A percentile compares a stretch with the other conserved stretches of the same genome.
Conservation (phyloP, 2,329 filamentous ascomycete genomes). For the Penicillium sp. region DNA sequence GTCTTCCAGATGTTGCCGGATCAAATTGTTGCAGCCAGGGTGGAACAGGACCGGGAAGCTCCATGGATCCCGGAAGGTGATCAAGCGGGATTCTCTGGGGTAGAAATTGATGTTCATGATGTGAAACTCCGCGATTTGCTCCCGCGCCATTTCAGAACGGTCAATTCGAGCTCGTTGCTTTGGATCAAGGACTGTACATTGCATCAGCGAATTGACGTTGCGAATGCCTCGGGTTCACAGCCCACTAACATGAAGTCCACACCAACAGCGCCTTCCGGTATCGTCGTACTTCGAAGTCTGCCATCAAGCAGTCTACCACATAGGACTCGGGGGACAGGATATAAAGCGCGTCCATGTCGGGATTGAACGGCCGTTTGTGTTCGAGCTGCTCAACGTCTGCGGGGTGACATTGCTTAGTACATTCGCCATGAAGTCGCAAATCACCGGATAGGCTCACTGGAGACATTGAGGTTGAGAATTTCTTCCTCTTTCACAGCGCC, state of each 20-base stretch:
- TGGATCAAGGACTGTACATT: constrained; percentile 63
- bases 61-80: constrained; percentile 92
- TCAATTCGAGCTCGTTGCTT: constrained; percentile 74
- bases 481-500: constrained; percentile 94
- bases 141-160: constrained; percentile 65
- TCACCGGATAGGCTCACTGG: constrained; percentile 64
- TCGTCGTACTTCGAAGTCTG: constrained; percentile 81
- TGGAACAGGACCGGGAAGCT: constrained; percentile 94
- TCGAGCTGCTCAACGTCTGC: constrained; percentile 90
- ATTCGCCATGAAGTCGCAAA: background rate
- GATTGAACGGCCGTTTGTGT: constrained; percentile 77
- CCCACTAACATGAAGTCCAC: constrained; percentile 70
- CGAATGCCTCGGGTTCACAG: constrained; percentile 6
- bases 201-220: constrained; percentile 23
- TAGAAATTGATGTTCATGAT: constrained; percentile 87
- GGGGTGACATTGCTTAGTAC: constrained; percentile 16
- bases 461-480: constrained; percentile 94
- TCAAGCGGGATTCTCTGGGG: constrained; percentile 84
- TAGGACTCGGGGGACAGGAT: constrained; percentile 82
- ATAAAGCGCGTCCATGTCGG: constrained; percentile 93
- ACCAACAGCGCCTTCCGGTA: constrained; percentile 80
- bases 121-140: constrained; percentile 77
- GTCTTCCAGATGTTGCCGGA: constrained; percentile 78
- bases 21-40: constrained; percentile 80
- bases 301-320: constrained; percentile 90